Base-by-base conservation (phyloP, 768 basidiomycete species). In the Imleria badia region DNA sequence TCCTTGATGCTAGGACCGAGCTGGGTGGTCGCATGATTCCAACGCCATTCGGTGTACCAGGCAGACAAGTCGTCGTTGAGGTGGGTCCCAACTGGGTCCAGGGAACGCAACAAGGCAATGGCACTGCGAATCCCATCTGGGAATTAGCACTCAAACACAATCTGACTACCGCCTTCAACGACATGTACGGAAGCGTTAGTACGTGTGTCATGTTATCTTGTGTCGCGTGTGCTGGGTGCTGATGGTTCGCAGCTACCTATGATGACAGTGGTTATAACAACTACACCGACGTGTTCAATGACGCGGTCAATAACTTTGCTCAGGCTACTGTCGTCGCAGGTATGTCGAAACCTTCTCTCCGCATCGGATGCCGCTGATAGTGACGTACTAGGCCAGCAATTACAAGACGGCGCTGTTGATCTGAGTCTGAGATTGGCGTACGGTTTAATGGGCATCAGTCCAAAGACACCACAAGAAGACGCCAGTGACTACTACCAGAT, bases 21-120 rank as follows among this genome's bases (percentile, higher is more conserved):
- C 74, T 87, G 0, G 86, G 86, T 3, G 87, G 86, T 26, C 77
- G 87, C 13, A 76, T 87, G 78, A 76, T 71, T 57, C 75, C 75
- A 53, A 66, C 66, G 39, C 36, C 65, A 0, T 80, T 87, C 55
- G 84, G 78, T 17, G 70, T 55, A 1, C 50, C 65, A 0, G 72
- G 67, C 2, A 65, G 64, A 48, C 58, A 77, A 30, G 70, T 72
- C 55, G 75, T 75, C 1, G 68, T 88, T 29, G 86, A 89, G 65
- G 65, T 75, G 29, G 83, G 83, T 26, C 77, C 84, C 13, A 83
- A 85, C 58, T 86, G 85, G 84, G 73, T 86, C 33, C 83, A 81
- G 54, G 80, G 79, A 30, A 78, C 77, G 0, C 80, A 81, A 53
- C 69, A 68, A 2, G 78, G 72, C 4, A 64, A 75, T 41, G 83